These are phyloP conservation scores for Lepidium aucheri DNA, from an alignment of 345 rosid genomes.

Conservation along the genomic window DNA sequence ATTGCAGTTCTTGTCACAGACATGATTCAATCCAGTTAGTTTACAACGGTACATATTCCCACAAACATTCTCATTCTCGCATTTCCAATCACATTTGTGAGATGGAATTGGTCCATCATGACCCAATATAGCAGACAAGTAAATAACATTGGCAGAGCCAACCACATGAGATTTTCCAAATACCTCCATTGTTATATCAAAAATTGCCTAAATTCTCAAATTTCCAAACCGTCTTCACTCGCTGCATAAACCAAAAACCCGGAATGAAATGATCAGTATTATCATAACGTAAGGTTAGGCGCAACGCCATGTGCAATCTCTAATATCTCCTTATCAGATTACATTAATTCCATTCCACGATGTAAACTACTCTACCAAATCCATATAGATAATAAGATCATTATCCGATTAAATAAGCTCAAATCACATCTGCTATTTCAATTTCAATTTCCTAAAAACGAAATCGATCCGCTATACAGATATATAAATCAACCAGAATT, in stretches of 20 bases:
- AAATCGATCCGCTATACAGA: background rate
- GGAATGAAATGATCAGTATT: background rate
- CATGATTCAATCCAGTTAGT: slow-evolving; percentile 76
- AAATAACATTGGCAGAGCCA: slow-evolving; percentile 71
- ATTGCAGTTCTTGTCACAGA: slow-evolving; percentile 97
- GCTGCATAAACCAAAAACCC: background rate
- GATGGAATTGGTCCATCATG: slow-evolving; percentile 46
- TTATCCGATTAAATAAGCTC: background rate
- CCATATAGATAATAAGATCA: background rate
- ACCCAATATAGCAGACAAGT: slow-evolving; percentile 62
- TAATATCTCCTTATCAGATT: background rate
- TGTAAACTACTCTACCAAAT: background rate
- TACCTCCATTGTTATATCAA: slow-evolving; percentile 56
- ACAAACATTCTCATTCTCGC: slow-evolving; percentile 73
- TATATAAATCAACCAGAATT: background rate
- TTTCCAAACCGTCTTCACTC: background rate
- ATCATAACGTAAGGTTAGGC: background rate
- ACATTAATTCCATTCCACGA: background rate
- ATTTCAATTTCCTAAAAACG: background rate
- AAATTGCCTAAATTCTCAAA: background rate
- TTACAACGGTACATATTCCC: slow-evolving; percentile 91
- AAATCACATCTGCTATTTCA: background rate
- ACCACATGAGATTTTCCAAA: slow-evolving; percentile 45
- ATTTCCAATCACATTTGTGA: slow-evolving; percentile 91
- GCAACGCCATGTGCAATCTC: background rate